Evolutionary conservation across 1,139 yeast species (phyloP).

Genomic region (Yamadazyma kanchanaburiensis): DNA sequence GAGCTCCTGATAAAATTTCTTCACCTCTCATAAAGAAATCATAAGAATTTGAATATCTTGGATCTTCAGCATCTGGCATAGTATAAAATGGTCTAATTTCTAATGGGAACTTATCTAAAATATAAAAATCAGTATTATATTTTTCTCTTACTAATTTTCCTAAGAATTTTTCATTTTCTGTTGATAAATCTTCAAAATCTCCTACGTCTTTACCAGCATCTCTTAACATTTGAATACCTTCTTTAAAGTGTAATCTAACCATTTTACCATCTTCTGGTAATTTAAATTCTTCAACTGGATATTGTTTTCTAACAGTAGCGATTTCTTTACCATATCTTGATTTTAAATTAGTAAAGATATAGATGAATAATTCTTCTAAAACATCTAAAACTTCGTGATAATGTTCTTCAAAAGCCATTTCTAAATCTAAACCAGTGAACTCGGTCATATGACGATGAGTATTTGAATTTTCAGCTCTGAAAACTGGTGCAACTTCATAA

Average conservation of each 20-base stretch:
- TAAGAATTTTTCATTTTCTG: constrained; percentile 90
- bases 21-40: constrained; percentile 99
- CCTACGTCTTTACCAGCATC: constrained; percentile 79
- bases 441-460: constrained; percentile 99
- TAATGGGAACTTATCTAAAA: constrained; percentile 96
- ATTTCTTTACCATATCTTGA: constrained; percentile 78
- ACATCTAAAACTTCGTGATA: constrained; percentile 91
- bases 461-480: constrained; percentile 98
- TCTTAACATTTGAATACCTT: constrained; percentile 83
- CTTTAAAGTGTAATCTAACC: constrained; percentile 86
- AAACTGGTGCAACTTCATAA: constrained; percentile 94
- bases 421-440: constrained; percentile 94
- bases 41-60: constrained; percentile 89
- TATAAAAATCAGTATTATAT: constrained; percentile 96
- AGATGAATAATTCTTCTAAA: constrained; percentile 81
- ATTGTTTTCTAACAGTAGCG: constrained; percentile 87
- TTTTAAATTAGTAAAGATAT: constrained; percentile 82
- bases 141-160: constrained; percentile 91
- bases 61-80: constrained; percentile 94
- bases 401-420: constrained; percentile 97
- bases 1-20: constrained; percentile 97
- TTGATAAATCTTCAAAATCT: constrained; percentile 85
- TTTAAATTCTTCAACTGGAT: constrained; percentile 96
- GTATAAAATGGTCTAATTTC: constrained; percentile 98
- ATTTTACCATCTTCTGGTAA: constrained; percentile 86